These are phyloP conservation scores for Mucuna pruriens DNA, from an alignment of 306 rosid genomes.

Conservation along the genomic window DNA sequence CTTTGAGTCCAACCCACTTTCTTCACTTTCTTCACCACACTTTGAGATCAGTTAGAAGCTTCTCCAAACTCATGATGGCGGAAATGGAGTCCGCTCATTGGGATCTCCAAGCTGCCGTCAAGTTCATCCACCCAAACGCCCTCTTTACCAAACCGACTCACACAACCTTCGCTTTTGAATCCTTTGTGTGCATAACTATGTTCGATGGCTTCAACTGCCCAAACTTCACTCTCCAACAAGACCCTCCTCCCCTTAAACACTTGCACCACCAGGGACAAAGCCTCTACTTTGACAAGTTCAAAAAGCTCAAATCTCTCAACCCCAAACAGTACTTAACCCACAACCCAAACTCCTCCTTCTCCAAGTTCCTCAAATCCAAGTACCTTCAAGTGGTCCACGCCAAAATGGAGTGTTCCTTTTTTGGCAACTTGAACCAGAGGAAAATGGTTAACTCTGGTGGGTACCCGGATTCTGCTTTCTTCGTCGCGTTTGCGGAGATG, in stretches of 20 bases:
- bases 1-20: slow-evolving; percentile 60
- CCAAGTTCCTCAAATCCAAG: slow-evolving; percentile 65
- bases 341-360: slow-evolving; percentile 63
- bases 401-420: slow-evolving; percentile 94
- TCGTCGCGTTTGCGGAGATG: slow-evolving; percentile 79
- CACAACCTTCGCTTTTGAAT: slow-evolving; percentile 69
- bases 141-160: slow-evolving; percentile 58
- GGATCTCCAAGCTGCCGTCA: slow-evolving; percentile 78
- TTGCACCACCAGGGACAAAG: slow-evolving; percentile 3
- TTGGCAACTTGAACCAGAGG: slow-evolving; percentile 86
- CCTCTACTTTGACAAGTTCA: slow-evolving; percentile 68
- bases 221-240: slow-evolving; percentile 46
- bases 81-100: slow-evolving; percentile 91
- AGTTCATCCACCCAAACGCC: slow-evolving; percentile 70
- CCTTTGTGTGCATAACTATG: slow-evolving; percentile 73
- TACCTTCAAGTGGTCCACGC: slow-evolving; percentile 79
- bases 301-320: slow-evolving; percentile 54
- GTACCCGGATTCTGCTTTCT: slow-evolving; percentile 77
- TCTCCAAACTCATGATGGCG: slow-evolving; percentile 64
- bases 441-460: slow-evolving; percentile 74
- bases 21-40: slow-evolving; percentile 62
- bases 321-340: slow-evolving; percentile 52
- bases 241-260: slow-evolving; percentile 8
- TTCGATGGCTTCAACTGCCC: slow-evolving; percentile 75
- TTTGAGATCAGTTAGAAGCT: slow-evolving; percentile 55